Evolutionary conservation across 1,284 basidiomycete genomes (phyloP), one percentile per base, ranked within the genome.

Genomic region (Grifola frondosa): DNA sequence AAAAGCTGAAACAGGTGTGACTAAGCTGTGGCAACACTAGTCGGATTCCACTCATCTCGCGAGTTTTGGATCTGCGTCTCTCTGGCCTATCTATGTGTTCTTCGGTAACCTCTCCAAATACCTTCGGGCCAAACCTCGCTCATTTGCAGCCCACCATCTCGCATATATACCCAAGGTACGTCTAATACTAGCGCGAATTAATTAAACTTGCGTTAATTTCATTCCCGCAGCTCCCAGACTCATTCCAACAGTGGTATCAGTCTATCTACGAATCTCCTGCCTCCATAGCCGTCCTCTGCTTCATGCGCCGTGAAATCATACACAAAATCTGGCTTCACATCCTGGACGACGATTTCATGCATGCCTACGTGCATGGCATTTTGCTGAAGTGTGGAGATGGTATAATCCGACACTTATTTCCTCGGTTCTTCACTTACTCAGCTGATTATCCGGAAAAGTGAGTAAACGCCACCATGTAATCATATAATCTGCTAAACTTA

Each of bases 401-500:
- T 1, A 40, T 59, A 21, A 11, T 12, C 6, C 42, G 56, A 0
- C 42, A 48, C 3, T 13, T 57, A 2, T 59, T 52, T 24, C 56
- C 56, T 1, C 36, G 54, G 1, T 37, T 59, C 4, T 49, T 58
- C 20, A 54, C 49, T 3, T 56, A 59, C 22, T 54, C 54, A 1
- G 53, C 66, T 0, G 68, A 71, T 46, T 71, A 69, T 57, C 49
- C 54, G 5, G 57, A 59, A 35, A 55, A 54, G 54, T 59, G 38
- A 20, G 53, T 34, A 11, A n/a, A n/a, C 16, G 2, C n/a, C 24
- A 3, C 4, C 32, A 15, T 45, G 54, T 9, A 47, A 58, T n/a
- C n/a, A n/a, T n/a, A 11, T 21, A n/a, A 11, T 7, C 25, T 9
- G 9, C 6, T 9, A 7, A 37, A 40, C 57, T 4, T 60, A 65